Conservation (phyloP, 83 land plant genomes). For the Picea engelmannii region DNA sequence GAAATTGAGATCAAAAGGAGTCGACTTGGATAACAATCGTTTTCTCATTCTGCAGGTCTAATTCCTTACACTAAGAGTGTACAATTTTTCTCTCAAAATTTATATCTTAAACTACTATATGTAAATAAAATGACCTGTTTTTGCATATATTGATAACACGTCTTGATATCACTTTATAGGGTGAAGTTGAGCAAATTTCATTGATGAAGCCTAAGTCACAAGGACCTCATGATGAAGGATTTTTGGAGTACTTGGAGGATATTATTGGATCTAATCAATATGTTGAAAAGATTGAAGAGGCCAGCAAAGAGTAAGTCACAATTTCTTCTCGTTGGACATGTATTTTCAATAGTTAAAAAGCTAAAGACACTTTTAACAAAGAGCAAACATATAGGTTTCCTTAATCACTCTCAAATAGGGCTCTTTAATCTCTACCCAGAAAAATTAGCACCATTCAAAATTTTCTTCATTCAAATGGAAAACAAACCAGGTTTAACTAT, state of each 20-base stretch:
- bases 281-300: slow-evolving; percentile 91
- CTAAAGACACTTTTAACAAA: not conserved
- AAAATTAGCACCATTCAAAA: not conserved
- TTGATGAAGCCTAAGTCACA: slow-evolving; percentile 98
- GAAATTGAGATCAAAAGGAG: slow-evolving; percentile 87
- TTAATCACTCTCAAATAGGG: not conserved
- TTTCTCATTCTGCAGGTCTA: slow-evolving; percentile 93
- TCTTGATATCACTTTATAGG: slow-evolving; percentile 44
- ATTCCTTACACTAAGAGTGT: not conserved
- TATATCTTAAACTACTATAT: not conserved
- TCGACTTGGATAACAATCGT: slow-evolving; percentile 95
- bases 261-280: slow-evolving; percentile 96
- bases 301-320: slow-evolving; percentile 75
- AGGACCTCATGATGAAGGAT: slow-evolving; percentile 99
- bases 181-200: slow-evolving; percentile 98
- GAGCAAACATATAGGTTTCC: not conserved
- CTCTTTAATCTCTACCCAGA: not conserved
- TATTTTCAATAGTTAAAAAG: not conserved
- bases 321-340: not conserved
- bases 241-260: slow-evolving; percentile 95
- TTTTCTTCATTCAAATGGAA: not conserved
- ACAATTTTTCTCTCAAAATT: not conserved
- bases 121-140: not conserved
- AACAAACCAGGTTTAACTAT: too few species aligned
- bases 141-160: not conserved